Percentiles rank a stretch among this genome's conserved stretches.
Conservation (phyloP, 208 protist species). For the Trypanosoma avium region DNA sequence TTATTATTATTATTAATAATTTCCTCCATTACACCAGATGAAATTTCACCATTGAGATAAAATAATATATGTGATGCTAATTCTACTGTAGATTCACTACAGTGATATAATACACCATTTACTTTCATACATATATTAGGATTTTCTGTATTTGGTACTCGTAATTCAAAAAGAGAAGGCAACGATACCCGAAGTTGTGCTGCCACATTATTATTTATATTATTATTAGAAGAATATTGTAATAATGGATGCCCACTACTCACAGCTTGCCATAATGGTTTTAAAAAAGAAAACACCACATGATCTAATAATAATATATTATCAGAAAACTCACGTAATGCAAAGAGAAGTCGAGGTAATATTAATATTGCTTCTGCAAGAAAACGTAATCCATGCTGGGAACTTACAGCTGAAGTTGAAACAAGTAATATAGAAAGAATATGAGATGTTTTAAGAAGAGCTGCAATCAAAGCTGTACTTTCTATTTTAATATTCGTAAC, state of each 20-base stretch:
- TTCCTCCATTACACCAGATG: neutral
- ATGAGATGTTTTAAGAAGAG: constrained; percentile 4
- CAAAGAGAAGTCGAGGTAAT: constrained; percentile 32
- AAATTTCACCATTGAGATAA: constrained; percentile 35
- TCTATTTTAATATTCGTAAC: constrained; percentile 9
- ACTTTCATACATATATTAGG: constrained; percentile 6
- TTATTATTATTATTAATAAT: too few relatives aligned
- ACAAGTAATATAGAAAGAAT: constrained; percentile 10
- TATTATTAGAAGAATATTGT: neutral
- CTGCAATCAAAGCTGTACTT: neutral
- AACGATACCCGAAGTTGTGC: constrained; percentile 2
- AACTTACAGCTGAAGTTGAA: constrained; percentile 3
- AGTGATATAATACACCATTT: constrained; percentile 53
- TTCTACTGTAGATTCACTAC: constrained; percentile 34
- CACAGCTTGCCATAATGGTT: constrained; percentile 46
- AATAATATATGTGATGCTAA: constrained; percentile 58
- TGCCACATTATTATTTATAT: neutral
- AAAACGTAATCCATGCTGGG: neutral
- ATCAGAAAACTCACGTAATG: constrained; percentile 26
- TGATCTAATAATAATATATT: constrained; percentile 38
- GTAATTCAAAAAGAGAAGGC: constrained; percentile 27
- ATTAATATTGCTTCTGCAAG: neutral
- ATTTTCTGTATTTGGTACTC: neutral
- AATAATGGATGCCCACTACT: constrained; percentile 46
- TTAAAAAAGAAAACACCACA: constrained; percentile 43